Evolutionary conservation across 805 yeast genomes (phyloP).

Genomic region (Starmerella powellii): DNA sequence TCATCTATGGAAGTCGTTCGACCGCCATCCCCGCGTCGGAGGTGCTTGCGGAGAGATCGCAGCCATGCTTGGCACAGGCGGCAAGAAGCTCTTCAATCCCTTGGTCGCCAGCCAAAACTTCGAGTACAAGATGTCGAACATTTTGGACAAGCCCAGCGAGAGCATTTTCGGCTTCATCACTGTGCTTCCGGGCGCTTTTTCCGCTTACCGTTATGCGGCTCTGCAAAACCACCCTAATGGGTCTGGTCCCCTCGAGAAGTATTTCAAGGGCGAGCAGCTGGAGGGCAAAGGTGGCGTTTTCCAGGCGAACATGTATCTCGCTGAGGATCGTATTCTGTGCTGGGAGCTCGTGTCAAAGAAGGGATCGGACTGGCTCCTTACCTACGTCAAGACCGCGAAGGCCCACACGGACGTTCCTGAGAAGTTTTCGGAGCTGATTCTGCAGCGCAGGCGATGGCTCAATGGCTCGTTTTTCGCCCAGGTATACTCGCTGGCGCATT

Average conservation of each 20-base stretch:
- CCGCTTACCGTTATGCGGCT: constrained; percentile 83
- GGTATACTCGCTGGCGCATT: constrained; percentile 69
- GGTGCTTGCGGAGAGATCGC: constrained; percentile 98
- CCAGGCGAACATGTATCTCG: constrained; percentile 91
- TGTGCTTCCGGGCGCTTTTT: constrained; percentile 92
- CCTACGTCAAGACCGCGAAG: constrained; percentile 74
- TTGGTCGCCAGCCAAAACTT: constrained; percentile 93
- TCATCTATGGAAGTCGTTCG: constrained; percentile 80
- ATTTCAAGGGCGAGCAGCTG: constrained; percentile 83
- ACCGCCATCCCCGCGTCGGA: constrained; percentile 64
- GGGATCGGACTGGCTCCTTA: constrained; percentile 59
- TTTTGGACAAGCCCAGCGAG: constrained; percentile 91
- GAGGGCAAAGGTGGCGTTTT: constrained; percentile 68
- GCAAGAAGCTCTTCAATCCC: constrained; percentile 56
- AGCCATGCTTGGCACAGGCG: constrained; percentile 61
- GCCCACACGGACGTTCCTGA: constrained; percentile 97
- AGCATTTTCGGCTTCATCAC: constrained; percentile 88
- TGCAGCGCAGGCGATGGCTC: constrained; percentile 92
- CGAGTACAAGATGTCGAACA: constrained; percentile 91
- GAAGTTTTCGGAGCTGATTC: constrained; percentile 66
- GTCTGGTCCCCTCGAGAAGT: constrained; percentile 73
- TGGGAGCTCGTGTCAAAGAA: constrained; percentile 87
- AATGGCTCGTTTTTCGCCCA: constrained; percentile 96
- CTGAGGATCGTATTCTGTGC: constrained; percentile 92
- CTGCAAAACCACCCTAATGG: constrained; percentile 56